These are phyloP conservation scores for Torulaspora quercuum DNA, from an alignment of 805 yeast genomes.

Conservation along the genomic window DNA sequence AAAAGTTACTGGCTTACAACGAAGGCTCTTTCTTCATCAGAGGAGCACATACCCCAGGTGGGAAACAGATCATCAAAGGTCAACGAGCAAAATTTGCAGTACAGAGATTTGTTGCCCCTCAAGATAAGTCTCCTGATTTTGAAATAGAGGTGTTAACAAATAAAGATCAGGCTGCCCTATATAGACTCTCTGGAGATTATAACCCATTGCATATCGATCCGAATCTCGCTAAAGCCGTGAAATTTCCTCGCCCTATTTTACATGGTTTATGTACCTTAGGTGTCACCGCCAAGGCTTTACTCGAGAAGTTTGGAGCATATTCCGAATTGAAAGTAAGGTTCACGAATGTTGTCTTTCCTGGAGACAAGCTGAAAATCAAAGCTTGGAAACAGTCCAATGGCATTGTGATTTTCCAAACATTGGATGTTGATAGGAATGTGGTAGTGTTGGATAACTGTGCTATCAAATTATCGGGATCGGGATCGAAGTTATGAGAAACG, in stretches of 20 bases:
- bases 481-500: conserved; percentile 36
- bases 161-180: conserved; percentile 78
- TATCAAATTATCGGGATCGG: conserved; percentile 48
- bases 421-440: conserved; percentile 70
- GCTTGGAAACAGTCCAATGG: conserved; percentile 81
- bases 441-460: conserved; percentile 88
- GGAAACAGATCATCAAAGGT: conserved; percentile 47
- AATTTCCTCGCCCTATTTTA: conserved; percentile 79
- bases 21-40: conserved; percentile 84
- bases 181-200: conserved; percentile 89
- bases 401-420: conserved; percentile 72
- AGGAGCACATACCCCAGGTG: conserved; percentile 55
- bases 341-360: conserved; percentile 90
- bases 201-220: conserved; percentile 97
- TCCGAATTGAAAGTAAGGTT: conserved; percentile 87
- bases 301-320: conserved; percentile 77
- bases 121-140: conserved; percentile 59
- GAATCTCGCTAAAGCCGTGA: conserved; percentile 78
- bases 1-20: conserved; percentile 70
- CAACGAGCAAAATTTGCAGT: conserved; percentile 59
- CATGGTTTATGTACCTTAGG: conserved; percentile 93
- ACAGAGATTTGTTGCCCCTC: conserved; percentile 59
- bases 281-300: conserved; percentile 66
- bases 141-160: conserved; percentile 54
- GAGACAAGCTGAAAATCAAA: conserved; percentile 73